Evolutionary conservation across 2,329 filamentous ascomycete species (phyloP), one percentile per base, ranked within the genome.

Genomic region (Onygenales sp.): DNA sequence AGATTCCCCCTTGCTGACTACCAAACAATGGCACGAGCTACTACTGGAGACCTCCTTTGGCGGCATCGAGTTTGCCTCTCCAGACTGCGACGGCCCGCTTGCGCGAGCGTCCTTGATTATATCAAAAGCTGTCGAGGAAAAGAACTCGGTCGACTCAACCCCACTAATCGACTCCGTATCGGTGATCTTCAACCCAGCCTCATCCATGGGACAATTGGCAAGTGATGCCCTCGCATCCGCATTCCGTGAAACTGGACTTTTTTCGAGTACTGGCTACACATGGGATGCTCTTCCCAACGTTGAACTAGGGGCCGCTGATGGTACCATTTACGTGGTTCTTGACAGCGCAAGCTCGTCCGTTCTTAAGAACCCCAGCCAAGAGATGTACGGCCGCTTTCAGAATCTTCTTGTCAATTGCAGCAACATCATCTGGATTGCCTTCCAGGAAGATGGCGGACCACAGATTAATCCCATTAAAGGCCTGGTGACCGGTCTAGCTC

Each of bases 1-100:
- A 45, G 51, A 51, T 50, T 48, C 36, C 40, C 54, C n/a, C 51
- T 49, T 45, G 11, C 49, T 17, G 42, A 49, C 42, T 33, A 50
- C 9, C 40, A 49, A 32, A 37, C 5, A 27, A 45, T 34, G 44
- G 51, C 13, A 37, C 7, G 51, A 53, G 21, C 11, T 46, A 49
- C 14, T 61, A 13, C 11, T 32, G 10, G 42, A 57, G n/a, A 52
- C 54, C 6, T 56, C 56, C 6, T 61, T 59, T 34, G 57, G 56
- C 17, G 59, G 59, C 3, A 54, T 55, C 21, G 59, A 59, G 9
- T n/a, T 61, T 9, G 49, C 52, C n/a, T 11, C 59, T 7, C 33
- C 51, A 40, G 59, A 61, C 42, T 59, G 55, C 39, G 49, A 50
- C n/a, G 43, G 58, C 10, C n/a, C 42, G 2, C 10, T 17, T 2